Conservation (phyloP, 2,329 filamentous ascomycete genomes). For the Monosporascus sp. region DNA sequence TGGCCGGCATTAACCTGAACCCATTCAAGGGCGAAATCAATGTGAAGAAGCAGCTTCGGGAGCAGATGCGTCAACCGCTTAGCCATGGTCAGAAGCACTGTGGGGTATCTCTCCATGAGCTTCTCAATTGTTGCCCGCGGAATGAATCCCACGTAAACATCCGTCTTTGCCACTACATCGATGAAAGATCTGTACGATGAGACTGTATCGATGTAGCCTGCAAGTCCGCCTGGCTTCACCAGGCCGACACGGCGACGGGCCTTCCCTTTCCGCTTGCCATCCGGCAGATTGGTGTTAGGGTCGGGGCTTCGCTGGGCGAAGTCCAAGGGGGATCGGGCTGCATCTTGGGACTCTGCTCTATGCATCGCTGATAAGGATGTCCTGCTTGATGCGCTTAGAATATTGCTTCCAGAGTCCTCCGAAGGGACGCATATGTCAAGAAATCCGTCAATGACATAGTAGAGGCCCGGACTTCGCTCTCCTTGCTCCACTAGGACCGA, state of each 20-base stretch:
- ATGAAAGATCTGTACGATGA: conserved; percentile 96
- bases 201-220: conserved; percentile 89
- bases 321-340: conserved; percentile 9
- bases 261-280: conserved; percentile 28
- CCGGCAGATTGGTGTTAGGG: conserved; percentile 34
- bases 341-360: conserved; percentile 22
- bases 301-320: conserved; percentile 25
- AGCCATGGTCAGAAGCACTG: conserved; percentile 90
- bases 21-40: conserved; percentile 98
- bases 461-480: conserved; percentile 91
- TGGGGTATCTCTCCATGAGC: conserved; percentile 88
- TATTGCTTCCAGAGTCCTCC: conserved; percentile 46
- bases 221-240: conserved; percentile 89
- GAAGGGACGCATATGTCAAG: conserved; percentile 85
- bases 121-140: conserved; percentile 80
- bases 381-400: conserved; percentile 33
- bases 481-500: conserved; percentile 94
- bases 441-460: conserved; percentile 97
- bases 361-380: conserved; percentile 31
- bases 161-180: conserved; percentile 93
- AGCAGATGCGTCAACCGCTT: conserved; percentile 87
- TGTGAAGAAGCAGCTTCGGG: conserved; percentile 85
- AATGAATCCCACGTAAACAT: conserved; percentile 95
- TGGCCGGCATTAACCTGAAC: conserved; percentile 93
- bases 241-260: conserved; percentile 71